Base-by-base conservation (phyloP, 2,329 filamentous ascomycete species). In the Paecilomyces sp. region DNA sequence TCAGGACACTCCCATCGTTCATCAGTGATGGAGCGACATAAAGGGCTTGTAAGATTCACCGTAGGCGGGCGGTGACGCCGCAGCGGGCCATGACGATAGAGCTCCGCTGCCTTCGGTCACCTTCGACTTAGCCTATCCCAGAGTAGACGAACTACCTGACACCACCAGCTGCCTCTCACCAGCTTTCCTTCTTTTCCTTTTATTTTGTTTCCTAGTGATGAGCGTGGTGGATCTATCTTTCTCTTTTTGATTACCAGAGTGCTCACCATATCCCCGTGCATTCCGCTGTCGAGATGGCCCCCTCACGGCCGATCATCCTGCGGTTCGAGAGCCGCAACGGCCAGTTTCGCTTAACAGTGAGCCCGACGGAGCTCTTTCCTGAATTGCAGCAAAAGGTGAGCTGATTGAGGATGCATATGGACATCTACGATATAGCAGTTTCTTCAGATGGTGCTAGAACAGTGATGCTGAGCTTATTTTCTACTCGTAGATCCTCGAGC, bases 301-400 rank as follows among this genome's bases (percentile, higher is more conserved):
- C 70, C 25, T 66, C 75, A 55, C 66, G 71, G 71, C 78, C 71
- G 64, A 96, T 96, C 86, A 83, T 96, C 70, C 81, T 97, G 59
- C 86, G 92, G 75, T 90, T 96, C 67, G 88, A 92, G 69, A 92
- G 92, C 73, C 91, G 90, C 64, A 92, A 97, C 79, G 94, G 94
- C 79, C 94, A 94, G 82, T 88, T 92, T 76, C 89, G 94, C 67
- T 81, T 97, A 69, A 90, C 83, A 57, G 85, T 95, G 66, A 87
- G 92, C 67, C 84, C 88, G 56, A 82, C 83, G 51, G 87, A 90
- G 63, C 87, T 87, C 0, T 96, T 97, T 73, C 72, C 80, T 22
- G 78, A 82, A 8, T 76, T 87, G 30, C 72, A 83, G 13, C 74
- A 74, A 60, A 77, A 77, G 70, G 79, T 80, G 70, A 55, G 63